These are phyloP conservation scores for Pseudocercospora fijiensis DNA, from an alignment of 2,329 filamentous ascomycete genomes.

Conservation along the genomic window DNA sequence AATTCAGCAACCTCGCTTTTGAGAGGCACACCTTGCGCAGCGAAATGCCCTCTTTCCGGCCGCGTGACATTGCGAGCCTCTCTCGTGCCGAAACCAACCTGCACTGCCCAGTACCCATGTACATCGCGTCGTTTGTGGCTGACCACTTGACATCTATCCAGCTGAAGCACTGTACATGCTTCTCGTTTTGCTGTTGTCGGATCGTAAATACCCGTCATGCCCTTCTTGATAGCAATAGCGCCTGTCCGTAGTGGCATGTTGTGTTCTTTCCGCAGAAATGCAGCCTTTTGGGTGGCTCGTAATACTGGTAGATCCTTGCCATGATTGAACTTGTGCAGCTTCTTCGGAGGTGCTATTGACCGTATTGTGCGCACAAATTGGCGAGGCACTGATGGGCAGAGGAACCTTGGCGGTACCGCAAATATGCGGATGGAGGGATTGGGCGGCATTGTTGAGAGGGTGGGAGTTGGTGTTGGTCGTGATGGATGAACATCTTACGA, in stretches of 20 bases:
- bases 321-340: conserved; percentile 55
- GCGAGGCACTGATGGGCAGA: conserved; percentile 36
- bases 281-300: conserved; percentile 57
- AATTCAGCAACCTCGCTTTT: conserved; percentile 87
- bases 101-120: conserved; percentile 93
- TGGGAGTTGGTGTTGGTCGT: background rate
- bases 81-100: conserved; percentile 77
- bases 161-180: conserved; percentile 87
- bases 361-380: conserved; percentile 50
- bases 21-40: conserved; percentile 74
- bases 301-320: conserved; percentile 53
- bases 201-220: conserved; percentile 91
- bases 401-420: conserved; percentile 35
- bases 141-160: conserved; percentile 88
- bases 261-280: conserved; percentile 58
- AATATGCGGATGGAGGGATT: conserved; percentile 28
- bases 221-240: conserved; percentile 83
- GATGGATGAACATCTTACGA: background rate
- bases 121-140: conserved; percentile 75
- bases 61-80: conserved; percentile 74
- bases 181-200: conserved; percentile 70
- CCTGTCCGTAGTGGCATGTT: conserved; percentile 70
- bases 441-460: conserved; percentile 30
- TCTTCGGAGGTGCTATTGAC: conserved; percentile 54
- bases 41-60: conserved; percentile 84